Evolutionary conservation across 805 yeast genomes (phyloP).

Genomic region (Debaryomyces tyrocola): DNA sequence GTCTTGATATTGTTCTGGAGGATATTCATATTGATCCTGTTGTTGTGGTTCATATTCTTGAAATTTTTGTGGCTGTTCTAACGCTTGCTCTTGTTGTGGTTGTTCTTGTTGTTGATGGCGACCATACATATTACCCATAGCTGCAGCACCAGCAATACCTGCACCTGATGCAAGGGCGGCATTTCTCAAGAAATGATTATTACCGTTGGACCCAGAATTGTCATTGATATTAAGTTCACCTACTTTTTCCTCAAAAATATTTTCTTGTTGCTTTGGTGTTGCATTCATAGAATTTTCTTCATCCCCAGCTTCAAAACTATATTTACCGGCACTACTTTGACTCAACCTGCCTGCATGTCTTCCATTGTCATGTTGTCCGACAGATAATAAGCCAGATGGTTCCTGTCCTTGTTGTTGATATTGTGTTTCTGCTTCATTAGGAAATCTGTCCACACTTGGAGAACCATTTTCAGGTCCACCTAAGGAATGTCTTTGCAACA

Average conservation of each 20-base stretch:
- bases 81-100: constrained; percentile 4
- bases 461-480: constrained; percentile 9
- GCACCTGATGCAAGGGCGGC: constrained; percentile 12
- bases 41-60: background rate
- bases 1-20: constrained; percentile 11
- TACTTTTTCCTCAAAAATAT: constrained; percentile 10
- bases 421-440: background rate
- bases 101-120: constrained; percentile 9
- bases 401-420: background rate
- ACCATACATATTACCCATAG: constrained; percentile 8
- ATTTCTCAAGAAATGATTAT: background rate
- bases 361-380: constrained; percentile 1
- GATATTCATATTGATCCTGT: background rate
- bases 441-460: background rate
- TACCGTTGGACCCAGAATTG: background rate
- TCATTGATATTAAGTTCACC: constrained; percentile 13
- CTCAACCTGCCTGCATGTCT: constrained; percentile 14
- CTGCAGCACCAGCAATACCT: constrained; percentile 10
- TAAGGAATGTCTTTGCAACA: constrained; percentile 35
- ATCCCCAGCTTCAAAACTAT: constrained; percentile 44
- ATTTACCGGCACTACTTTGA: constrained; percentile 21
- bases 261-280: constrained; percentile 24
- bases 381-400: background rate
- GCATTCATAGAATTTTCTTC: constrained; percentile 30
- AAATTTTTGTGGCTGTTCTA: constrained; percentile 4